Conservation (phyloP, 2,329 filamentous ascomycete species). For the Alternaria gansuensis region DNA sequence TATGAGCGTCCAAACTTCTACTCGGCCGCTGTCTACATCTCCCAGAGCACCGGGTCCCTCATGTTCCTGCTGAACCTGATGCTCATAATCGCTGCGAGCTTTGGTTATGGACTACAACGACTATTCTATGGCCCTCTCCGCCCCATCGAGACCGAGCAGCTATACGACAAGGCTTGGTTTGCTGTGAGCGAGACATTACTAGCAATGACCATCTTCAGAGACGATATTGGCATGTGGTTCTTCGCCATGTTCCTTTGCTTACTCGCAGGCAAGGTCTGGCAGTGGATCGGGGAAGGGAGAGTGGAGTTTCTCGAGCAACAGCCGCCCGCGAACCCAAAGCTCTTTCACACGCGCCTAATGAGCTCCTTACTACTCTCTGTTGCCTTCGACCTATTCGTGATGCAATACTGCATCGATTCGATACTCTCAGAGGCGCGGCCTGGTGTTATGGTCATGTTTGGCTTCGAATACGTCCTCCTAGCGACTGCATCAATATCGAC, state of each 20-base stretch:
- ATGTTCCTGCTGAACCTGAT: slow-evolving; percentile 94
- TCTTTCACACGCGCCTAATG: slow-evolving; percentile 86
- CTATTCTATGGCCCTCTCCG: slow-evolving; percentile 90
- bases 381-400: slow-evolving; percentile 79
- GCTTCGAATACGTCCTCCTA: slow-evolving; percentile 94
- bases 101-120: slow-evolving; percentile 87
- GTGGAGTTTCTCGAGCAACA: slow-evolving; percentile 96
- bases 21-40: slow-evolving; percentile 94
- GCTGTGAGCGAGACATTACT: slow-evolving; percentile 95
- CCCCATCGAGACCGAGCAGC: slow-evolving; percentile 92
- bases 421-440: slow-evolving; percentile 89
- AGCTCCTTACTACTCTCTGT: slow-evolving; percentile 81
- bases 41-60: slow-evolving; percentile 93
- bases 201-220: slow-evolving; percentile 97
- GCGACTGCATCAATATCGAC: slow-evolving; percentile 83
- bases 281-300: slow-evolving; percentile 95
- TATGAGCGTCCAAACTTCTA: slow-evolving; percentile 98
- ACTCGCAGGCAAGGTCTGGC: slow-evolving; percentile 95
- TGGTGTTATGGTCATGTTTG: slow-evolving; percentile 99
- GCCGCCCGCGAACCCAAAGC: slow-evolving; percentile 82
- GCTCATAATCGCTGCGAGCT: slow-evolving; percentile 78
- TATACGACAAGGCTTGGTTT: slow-evolving; percentile 98
- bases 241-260: slow-evolving; percentile 95
- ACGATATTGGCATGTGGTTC: slow-evolving; percentile 94
- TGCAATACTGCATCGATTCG: slow-evolving; percentile 80